Evolutionary conservation across 1,284 basidiomycete species (phyloP), one percentile per base, ranked within the genome.

Genomic region (Tilletiopsis washingtonensis): DNA sequence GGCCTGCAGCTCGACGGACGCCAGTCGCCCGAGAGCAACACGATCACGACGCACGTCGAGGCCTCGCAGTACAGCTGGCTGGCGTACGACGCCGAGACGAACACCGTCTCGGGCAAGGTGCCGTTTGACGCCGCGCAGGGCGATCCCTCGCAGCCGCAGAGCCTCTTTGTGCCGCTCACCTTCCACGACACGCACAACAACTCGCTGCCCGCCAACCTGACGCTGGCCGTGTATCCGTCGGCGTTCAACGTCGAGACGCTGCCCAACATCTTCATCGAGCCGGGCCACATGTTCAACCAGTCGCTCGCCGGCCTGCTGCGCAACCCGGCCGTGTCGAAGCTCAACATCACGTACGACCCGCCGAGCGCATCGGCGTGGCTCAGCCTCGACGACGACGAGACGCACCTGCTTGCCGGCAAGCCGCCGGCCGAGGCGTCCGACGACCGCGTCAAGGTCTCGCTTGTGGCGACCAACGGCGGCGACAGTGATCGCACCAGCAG

Each of bases 41-140:
- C 74, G 34, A 53, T 75, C 20, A 51, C 53, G 9, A 54, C 75
- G 14, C 45, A 49, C 5, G 60, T 73, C 17, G 80, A 82, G 12
- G 79, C 59, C 21, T 71, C 73, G 32, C 77, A 78, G 53, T 67
- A 74, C 42, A 61, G 73, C 20, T 88, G 86, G 85, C 75, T 91
- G 21, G 74, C 76, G 21, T 90, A 82, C 61, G 80, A 87, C 58
- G 56, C 74, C 21, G 62, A 51, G 2, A 80, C 76, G 45, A 76
- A 77, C 47, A 80, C 78, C 1, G 76, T 93, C 15, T 80, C 77
- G 47, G 89, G 90, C 4, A 75, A 77, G 2, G 81, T 84, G 17
- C 80, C 81, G 2, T 64, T 45, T 67, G 76, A 62, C 49, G 64
- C 66, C 51, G 62, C 64, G 62, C 49, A 57, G 19, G 53, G 59